These are phyloP conservation scores for Tuber brumale DNA, from an alignment of 495 filamentous ascomycete genomes.

Conservation along the genomic window DNA sequence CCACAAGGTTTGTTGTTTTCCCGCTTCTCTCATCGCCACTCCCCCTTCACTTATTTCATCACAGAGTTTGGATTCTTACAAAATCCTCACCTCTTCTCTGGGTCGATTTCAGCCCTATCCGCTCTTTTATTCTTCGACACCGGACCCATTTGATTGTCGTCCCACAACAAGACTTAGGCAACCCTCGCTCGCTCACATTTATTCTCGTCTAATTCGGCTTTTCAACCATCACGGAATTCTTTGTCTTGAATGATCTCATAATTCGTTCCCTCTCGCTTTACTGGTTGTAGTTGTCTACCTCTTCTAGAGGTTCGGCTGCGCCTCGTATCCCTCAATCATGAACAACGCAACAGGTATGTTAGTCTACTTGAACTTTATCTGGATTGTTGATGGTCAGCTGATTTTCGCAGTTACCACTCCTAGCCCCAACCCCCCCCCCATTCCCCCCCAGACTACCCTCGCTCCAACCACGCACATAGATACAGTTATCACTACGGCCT, in stretches of 20 bases:
- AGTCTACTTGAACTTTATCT: background rate
- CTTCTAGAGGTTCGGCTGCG: background rate
- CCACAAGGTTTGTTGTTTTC: background rate
- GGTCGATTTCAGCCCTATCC: constrained; percentile 35
- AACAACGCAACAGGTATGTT: background rate
- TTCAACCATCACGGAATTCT: constrained; percentile 13
- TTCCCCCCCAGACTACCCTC: constrained; percentile 13
- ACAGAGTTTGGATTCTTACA: background rate
- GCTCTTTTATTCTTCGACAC: constrained; percentile 21
- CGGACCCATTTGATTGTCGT: constrained; percentile 35
- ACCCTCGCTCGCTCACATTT: background rate
- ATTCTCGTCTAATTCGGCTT: background rate
- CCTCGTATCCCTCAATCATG: background rate
- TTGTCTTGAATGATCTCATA: background rate
- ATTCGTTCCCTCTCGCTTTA: background rate
- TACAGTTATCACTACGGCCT: constrained; percentile 11
- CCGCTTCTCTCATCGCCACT: background rate
- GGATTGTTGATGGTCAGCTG: background rate
- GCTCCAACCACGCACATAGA: constrained; percentile 26
- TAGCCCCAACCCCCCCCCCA: constrained; percentile 33
- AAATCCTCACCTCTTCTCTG: constrained; percentile 8
- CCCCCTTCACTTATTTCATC: background rate
- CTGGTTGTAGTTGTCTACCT: background rate
- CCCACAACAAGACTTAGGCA: background rate
- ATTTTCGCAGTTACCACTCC: constrained; percentile 20